Evolutionary conservation across 2,329 filamentous ascomycete species (phyloP).

Genomic region (Sporothrix brunneoviolacea): DNA sequence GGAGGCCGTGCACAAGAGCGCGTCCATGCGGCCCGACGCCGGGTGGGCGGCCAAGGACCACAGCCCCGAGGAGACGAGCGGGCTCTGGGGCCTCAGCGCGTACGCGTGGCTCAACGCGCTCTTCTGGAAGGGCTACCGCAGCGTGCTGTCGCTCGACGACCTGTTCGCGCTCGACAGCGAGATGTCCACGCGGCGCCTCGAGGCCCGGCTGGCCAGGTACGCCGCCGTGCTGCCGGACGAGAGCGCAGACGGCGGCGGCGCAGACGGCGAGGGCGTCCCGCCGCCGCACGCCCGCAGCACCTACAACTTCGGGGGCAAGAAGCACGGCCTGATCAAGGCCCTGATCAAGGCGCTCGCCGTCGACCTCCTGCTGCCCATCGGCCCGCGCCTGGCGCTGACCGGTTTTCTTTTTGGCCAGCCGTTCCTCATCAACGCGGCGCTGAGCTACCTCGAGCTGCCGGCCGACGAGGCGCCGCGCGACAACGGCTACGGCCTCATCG

Average conservation of each 20-base stretch:
- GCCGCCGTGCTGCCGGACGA: background rate
- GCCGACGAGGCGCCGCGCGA: slow-evolving; percentile 16
- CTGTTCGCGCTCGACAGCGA: slow-evolving; percentile 27
- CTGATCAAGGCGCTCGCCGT: slow-evolving; percentile 17
- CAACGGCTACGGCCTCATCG: slow-evolving; percentile 37
- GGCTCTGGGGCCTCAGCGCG: slow-evolving; percentile 28
- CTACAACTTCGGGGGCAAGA: slow-evolving; percentile 7
- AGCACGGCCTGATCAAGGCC: slow-evolving; percentile 15
- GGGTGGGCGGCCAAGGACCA: slow-evolving; percentile 15
- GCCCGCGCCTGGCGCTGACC: slow-evolving; percentile 23
- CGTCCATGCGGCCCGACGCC: background rate
- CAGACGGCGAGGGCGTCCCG: background rate
- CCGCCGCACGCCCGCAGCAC: background rate
- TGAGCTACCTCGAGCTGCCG: slow-evolving; percentile 25
- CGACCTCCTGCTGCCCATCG: slow-evolving; percentile 22
- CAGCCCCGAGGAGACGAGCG: slow-evolving; percentile 30
- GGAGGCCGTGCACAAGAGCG: slow-evolving; percentile 20
- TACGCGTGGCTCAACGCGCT: slow-evolving; percentile 32
- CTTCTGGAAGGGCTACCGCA: slow-evolving; percentile 29
- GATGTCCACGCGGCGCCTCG: slow-evolving; percentile 8
- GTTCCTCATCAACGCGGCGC: slow-evolving; percentile 26
- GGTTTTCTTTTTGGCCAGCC: slow-evolving; percentile 30
- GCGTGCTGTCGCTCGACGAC: slow-evolving; percentile 27
- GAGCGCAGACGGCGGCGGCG: background rate
- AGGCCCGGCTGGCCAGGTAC: slow-evolving; percentile 17